A percentile compares a stretch with the other conserved stretches of the same genome.
These are phyloP conservation scores for Citropsis articulata DNA, from an alignment of 345 rosid genomes.

Conservation along the genomic window DNA sequence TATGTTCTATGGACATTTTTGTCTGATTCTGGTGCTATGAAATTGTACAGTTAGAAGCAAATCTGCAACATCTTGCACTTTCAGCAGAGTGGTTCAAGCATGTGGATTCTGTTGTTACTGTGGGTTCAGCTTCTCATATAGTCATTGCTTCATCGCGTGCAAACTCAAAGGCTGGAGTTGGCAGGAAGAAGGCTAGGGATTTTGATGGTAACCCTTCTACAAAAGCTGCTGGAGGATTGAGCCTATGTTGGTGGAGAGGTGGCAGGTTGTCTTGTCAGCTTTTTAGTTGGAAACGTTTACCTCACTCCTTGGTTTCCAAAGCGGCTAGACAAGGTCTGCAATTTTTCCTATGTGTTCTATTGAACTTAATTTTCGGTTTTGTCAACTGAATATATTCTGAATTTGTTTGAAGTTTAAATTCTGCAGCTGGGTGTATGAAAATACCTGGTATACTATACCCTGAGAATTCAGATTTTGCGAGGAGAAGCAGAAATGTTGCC, in stretches of 20 bases:
- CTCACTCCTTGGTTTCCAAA: constrained; percentile 58
- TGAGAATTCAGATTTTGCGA: constrained; percentile 78
- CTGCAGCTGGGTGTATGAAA: constrained; percentile 75
- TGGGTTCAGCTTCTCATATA: constrained; percentile 81
- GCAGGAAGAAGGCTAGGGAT: constrained; percentile 63
- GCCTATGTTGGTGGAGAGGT: constrained; percentile 96
- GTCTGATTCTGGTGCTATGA: constrained; percentile 11
- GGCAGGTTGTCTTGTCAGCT: constrained; percentile 73
- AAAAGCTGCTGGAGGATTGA: constrained; percentile 56
- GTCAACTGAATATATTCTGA: constrained; percentile 35
- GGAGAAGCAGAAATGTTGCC: constrained; percentile 71
- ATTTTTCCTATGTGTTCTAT: constrained; percentile 25
- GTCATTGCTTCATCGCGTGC: constrained; percentile 52
- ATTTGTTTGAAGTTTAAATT: constrained; percentile 39
- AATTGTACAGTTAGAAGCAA: constrained; percentile 73
- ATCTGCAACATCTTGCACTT: constrained; percentile 67
- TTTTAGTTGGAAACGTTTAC: constrained; percentile 85
- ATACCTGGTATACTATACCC: constrained; percentile 79
- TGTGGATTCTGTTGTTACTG: constrained; percentile 54
- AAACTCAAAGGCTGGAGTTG: constrained; percentile 60
- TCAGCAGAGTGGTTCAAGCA: constrained; percentile 77
- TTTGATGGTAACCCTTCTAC: constrained; percentile 47
- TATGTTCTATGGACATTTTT: neutral
- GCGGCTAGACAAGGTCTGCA: constrained; percentile 90
- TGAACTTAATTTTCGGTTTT: constrained; percentile 11